Percentiles rank a stretch among this genome's conserved stretches.
Conservation (phyloP, 257 asterid genomes). For the Nicotiana tabacum region DNA sequence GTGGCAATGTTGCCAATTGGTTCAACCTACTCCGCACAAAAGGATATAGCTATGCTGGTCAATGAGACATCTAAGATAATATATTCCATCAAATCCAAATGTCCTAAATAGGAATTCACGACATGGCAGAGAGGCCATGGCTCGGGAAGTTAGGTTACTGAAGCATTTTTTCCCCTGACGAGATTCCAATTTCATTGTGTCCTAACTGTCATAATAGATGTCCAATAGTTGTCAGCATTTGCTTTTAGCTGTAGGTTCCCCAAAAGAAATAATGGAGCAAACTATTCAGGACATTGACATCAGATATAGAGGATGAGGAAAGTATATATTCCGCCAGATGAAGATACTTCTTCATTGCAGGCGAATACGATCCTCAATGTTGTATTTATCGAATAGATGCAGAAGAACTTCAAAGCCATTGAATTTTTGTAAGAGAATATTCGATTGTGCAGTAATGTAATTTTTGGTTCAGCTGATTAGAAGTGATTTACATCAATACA, state of each 20-base stretch:
- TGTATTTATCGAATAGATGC: background rate
- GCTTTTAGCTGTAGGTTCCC: slow-evolving; percentile 4
- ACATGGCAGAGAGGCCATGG: slow-evolving; percentile 4
- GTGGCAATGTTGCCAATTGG: slow-evolving; percentile 41
- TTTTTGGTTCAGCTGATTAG: background rate
- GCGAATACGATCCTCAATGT: background rate
- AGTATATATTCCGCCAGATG: background rate
- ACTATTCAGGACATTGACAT: background rate
- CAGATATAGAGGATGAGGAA: background rate
- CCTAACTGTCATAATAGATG: background rate
- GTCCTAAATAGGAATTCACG: background rate
- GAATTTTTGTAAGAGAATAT: background rate
- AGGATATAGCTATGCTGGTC: slow-evolving; percentile 30
- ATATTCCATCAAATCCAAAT: background rate
- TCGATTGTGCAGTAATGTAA: background rate
- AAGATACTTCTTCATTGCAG: slow-evolving; percentile 7
- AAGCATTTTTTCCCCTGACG: background rate
- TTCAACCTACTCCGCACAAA: slow-evolving; percentile 33
- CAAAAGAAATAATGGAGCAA: slow-evolving; percentile 4
- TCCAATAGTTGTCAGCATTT: slow-evolving; percentile 1
- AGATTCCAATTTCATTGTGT: background rate
- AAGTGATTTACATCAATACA: background rate
- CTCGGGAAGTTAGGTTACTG: background rate
- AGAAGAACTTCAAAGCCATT: background rate
- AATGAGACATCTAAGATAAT: background rate